Evolutionary conservation across 106 monocot genomes (phyloP), one percentile per base, ranked within the genome.

Genomic region (Posidonia australis): DNA sequence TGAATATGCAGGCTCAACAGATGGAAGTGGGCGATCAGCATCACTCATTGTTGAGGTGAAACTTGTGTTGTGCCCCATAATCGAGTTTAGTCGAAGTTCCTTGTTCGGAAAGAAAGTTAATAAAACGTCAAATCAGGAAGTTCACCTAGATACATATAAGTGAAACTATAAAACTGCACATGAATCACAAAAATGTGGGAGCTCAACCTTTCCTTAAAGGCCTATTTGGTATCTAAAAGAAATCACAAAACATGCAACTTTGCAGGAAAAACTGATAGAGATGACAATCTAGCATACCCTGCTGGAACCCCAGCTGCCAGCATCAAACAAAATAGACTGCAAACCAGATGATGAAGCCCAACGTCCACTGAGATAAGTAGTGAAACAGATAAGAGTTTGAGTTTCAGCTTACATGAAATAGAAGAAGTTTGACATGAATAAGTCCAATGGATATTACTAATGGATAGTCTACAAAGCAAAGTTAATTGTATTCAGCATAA

Each of bases 1-100:
- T 47, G 94, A 94, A 77, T 94, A 94, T 78, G 84, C 94, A 78
- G 79, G 84, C 58, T 94, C 90, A 70, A 56, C 76, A 55, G 65
- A 46, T 67, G 73, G 79, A 49, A 80, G 28, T 55, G 77, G 86
- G 0, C 70, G 80, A 31, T 86, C 86, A 66, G 66, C 26, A 74
- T 84, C 90, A 74, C 74, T 78, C 27, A 56, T 64, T 55, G 59
- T 82, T 63, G 84, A 92, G 70, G 68, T 68, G 44, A 86, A 80
- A 84, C 90, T 94, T 53, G 86, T 52, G 29, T 71, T 59, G 16
- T 63, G 90, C 17, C 82, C 67, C 67, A 76, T 26, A 20, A 25
- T 52, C 18, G 66, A 66, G 51, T 66, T 66, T 10, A 51, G 13
- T 28, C 52, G 66, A 51, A 52, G 32, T 14, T 66, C 66, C 66